phyloP scores from a whole-genome alignment of 73 alveolate species.

The Symbiodinium pilosum region DNA sequence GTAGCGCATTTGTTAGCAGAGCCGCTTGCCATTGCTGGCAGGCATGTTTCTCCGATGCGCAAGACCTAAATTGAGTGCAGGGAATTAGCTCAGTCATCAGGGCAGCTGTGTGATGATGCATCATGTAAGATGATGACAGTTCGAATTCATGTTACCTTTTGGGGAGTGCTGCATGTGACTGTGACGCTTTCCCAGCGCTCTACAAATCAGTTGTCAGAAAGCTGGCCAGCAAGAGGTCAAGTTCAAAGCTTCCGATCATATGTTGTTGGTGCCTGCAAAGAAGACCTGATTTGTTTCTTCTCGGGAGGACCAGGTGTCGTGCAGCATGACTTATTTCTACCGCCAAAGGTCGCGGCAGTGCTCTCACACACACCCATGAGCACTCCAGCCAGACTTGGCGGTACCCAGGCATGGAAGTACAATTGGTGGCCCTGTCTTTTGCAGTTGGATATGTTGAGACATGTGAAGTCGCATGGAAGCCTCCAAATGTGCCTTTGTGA shows the following conservation, averaged over 20 bases:
- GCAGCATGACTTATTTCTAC: not conserved
- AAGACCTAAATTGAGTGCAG: too few relatives aligned
- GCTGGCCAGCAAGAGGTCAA: not conserved
- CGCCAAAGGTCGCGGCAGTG: not conserved
- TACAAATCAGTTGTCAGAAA: not conserved
- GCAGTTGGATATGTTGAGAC: not conserved
- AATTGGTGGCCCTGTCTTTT: not conserved
- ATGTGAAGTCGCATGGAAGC: not conserved
- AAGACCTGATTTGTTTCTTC: not conserved
- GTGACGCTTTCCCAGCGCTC: not conserved
- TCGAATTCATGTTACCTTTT: not conserved
- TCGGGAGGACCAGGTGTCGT: not conserved
- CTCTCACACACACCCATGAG: not conserved
- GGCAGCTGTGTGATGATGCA: too few relatives aligned
- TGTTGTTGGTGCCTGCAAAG: not conserved
- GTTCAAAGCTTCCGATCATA: not conserved
- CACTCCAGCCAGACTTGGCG: constrained; percentile 4
- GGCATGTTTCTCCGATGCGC: too few relatives aligned
- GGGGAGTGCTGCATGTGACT: not conserved
- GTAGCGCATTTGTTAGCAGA: not conserved
- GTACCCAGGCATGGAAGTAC: not conserved
- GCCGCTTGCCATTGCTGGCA: not conserved
- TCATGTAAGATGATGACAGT: too few relatives aligned
- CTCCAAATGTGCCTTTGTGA: not conserved
- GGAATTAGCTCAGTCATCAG: too few relatives aligned